These are phyloP conservation scores for Zymoseptoria ardabiliae DNA, from an alignment of 2,329 filamentous ascomycete species.

Conservation along the genomic window DNA sequence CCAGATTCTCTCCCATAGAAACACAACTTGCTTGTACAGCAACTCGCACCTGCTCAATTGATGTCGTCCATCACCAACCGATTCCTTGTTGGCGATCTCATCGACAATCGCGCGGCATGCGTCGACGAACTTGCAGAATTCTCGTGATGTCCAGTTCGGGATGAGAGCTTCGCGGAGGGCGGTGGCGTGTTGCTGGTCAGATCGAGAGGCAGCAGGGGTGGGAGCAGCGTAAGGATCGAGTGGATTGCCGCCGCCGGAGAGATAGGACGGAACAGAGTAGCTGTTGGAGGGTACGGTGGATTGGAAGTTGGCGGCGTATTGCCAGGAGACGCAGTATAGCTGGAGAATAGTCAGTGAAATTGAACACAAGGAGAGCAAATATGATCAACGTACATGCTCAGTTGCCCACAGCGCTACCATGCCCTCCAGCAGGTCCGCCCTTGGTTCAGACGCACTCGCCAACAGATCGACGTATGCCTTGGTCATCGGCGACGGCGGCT, in stretches of 20 bases:
- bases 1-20: slow-evolving; percentile 44
- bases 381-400: slow-evolving; percentile 46
- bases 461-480: slow-evolving; percentile 53
- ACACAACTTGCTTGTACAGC: slow-evolving; percentile 42
- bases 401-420: slow-evolving; percentile 71
- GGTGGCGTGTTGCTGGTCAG: slow-evolving; percentile 39
- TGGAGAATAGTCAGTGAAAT: slow-evolving; percentile 18
- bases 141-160: slow-evolving; percentile 45
- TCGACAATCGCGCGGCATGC: slow-evolving; percentile 43
- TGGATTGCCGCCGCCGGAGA: slow-evolving; percentile 13
- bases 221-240: slow-evolving; percentile 7
- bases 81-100: slow-evolving; percentile 43
- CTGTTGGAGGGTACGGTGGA: slow-evolving; percentile 21
- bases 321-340: slow-evolving; percentile 43
- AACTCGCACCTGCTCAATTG: slow-evolving; percentile 42
- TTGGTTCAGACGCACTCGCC: slow-evolving; percentile 47
- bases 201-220: slow-evolving; percentile 6
- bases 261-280: slow-evolving; percentile 28
- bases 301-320: slow-evolving; percentile 40
- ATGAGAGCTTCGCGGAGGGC: slow-evolving; percentile 45
- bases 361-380: neutral
- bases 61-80: slow-evolving; percentile 40
- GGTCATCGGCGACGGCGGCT: slow-evolving; percentile 43
- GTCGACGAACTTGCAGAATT: slow-evolving; percentile 44
- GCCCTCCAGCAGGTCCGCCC: slow-evolving; percentile 55